Evolutionary conservation across 352 stramenopile species (phyloP), one percentile per base, ranked within the genome.

Genomic region (Thalassiosira ordinaria): DNA sequence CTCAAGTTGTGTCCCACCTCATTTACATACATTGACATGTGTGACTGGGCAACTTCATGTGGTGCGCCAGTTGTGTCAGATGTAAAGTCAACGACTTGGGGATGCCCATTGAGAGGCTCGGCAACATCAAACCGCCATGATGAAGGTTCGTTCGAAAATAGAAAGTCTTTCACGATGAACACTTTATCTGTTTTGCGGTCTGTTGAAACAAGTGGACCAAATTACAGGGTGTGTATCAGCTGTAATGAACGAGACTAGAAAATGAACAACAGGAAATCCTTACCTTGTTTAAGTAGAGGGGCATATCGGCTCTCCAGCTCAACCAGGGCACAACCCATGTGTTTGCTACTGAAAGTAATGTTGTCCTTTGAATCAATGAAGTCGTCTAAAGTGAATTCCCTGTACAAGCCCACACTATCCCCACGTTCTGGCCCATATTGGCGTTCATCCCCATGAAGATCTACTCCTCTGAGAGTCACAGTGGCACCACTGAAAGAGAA

Each of bases 1-100:
- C 39, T 18, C 4, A 26, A 47, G 29, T 80, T 61, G 56, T 91
- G 75, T 8, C 88, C 88, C 26, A 88, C 78, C 82, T 93, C 88
- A 68, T 93, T 93, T 0, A 93, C 86, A 64, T 93, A 91, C 80
- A 89, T 90, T 0, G 69, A 52, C 20, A 88, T 55, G 26, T 87
- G 75, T 57, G 52, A 39, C 68, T 69, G 61, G 7, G 88, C 85
- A 46, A 64, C 44, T 20, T 47, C 27, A 71, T 93, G 88, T 27
- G 85, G 75, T 31, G 82, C 71, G 9, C 88, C 88, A 0, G 86
- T 92, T 1, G 56, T 29, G 52, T 93, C 88, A 78, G 85, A 71
- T 16, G 88, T 91, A 27, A 93, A 86, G 57, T 93, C 86, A 13
- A 89, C 60, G 9, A 90, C 67, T 67, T 89, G 74, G 14, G 73